These are phyloP conservation scores for Hypoxylon trugodes DNA, from an alignment of 495 filamentous ascomycete genomes.

Conservation along the genomic window DNA sequence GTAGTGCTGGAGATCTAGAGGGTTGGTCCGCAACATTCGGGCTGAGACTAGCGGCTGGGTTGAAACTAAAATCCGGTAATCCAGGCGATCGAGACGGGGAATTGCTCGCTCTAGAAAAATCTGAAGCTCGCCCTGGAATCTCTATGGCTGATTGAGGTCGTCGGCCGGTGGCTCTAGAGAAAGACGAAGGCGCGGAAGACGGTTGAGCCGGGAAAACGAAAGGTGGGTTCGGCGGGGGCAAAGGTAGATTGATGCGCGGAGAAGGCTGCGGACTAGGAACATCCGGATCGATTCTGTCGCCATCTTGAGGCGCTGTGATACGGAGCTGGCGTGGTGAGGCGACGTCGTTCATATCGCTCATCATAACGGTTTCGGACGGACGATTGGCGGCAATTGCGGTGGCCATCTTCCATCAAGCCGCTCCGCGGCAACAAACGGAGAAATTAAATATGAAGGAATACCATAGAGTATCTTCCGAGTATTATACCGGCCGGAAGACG, in stretches of 20 bases:
- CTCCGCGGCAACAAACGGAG: constrained; percentile 55
- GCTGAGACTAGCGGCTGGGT: constrained; percentile 57
- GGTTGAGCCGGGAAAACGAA: constrained; percentile 72
- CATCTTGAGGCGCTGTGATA: constrained; percentile 30
- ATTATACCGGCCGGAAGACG: constrained; percentile 12
- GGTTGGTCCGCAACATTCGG: constrained; percentile 25
- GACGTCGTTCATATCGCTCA: constrained; percentile 43
- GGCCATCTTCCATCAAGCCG: constrained; percentile 59
- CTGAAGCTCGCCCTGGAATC: constrained; percentile 30
- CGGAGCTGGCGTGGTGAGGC: constrained; percentile 32
- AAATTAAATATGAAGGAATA: constrained; percentile 46
- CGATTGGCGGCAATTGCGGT: constrained; percentile 49
- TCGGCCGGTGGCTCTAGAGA: constrained; percentile 54
- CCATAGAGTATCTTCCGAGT: constrained; percentile 49
- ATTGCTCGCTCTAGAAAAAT: constrained; percentile 28
- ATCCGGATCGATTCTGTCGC: constrained; percentile 22
- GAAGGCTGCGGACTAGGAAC: constrained; percentile 42
- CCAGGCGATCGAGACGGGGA: constrained; percentile 49
- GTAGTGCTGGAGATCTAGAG: constrained; percentile 44
- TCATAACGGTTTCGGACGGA: constrained; percentile 44
- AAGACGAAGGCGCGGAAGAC: constrained; percentile 57
- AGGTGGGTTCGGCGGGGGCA: constrained; percentile 71
- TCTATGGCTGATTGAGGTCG: constrained; percentile 60
- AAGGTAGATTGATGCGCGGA: constrained; percentile 55
- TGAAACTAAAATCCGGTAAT: constrained; percentile 72